Evolutionary conservation across 2,329 filamentous ascomycete species (phyloP).

Genomic region (Claviceps cyperi): DNA sequence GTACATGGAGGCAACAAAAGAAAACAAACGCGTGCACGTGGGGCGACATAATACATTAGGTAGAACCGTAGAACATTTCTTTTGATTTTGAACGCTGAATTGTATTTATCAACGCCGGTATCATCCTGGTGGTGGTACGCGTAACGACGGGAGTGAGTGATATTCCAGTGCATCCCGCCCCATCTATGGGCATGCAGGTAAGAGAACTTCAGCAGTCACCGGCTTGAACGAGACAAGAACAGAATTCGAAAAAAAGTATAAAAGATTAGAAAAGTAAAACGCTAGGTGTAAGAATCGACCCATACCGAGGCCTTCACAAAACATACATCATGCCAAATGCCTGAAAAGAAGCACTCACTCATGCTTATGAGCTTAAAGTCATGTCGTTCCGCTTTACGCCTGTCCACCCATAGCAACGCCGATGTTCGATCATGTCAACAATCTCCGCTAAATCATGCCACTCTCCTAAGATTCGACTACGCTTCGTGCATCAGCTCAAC

Average conservation of each 20-base stretch:
- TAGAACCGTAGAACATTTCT: too few relatives aligned
- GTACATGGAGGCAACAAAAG: neutral
- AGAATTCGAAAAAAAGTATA: neutral
- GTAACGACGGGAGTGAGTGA: too few relatives aligned
- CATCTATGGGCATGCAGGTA: too few relatives aligned
- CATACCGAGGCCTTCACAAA: neutral
- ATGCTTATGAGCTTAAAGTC: neutral
- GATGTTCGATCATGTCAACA: neutral
- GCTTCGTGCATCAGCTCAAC: constrained; percentile 46
- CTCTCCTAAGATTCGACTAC: constrained; percentile 6
- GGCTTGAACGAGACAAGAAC: neutral
- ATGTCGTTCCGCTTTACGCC: neutral
- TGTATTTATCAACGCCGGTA: too few relatives aligned
- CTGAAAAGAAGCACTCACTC: neutral
- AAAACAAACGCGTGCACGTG: neutral
- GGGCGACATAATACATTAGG: neutral
- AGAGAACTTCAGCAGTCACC: too few relatives aligned
- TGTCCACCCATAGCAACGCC: neutral
- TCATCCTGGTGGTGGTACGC: too few relatives aligned
- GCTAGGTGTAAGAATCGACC: too few relatives aligned
- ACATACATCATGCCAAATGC: neutral
- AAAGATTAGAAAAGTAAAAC: neutral
- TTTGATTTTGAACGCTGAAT: too few relatives aligned
- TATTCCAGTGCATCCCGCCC: too few relatives aligned
- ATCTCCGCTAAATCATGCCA: neutral